These are phyloP conservation scores for Thraustochytrium aureum DNA, from an alignment of 352 stramenopile species.

Conservation along the genomic window DNA sequence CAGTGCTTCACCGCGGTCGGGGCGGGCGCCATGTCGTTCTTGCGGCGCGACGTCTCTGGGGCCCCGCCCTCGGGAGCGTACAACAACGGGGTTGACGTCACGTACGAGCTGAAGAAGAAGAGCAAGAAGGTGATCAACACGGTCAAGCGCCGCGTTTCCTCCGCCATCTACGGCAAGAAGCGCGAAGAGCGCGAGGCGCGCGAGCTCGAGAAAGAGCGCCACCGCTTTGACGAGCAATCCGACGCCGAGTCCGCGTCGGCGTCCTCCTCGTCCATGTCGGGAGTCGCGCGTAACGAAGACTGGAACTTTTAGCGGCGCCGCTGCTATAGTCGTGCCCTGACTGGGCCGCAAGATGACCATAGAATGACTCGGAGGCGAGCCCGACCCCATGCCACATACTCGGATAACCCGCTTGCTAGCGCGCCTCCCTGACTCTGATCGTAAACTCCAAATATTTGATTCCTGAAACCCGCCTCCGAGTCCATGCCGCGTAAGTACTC, in stretches of 20 bases:
- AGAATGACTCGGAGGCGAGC: too few species aligned
- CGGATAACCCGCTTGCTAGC: too few species aligned
- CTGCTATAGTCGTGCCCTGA: too few species aligned
- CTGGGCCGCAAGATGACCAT: too few species aligned
- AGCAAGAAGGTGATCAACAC: neutral
- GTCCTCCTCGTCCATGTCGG: neutral
- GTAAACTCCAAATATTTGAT: too few species aligned
- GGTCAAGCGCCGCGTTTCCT: neutral
- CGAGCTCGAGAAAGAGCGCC: slow-evolving; percentile 26
- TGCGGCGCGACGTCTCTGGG: slow-evolving; percentile 3
- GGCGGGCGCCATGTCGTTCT: neutral
- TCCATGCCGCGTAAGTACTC: too few species aligned
- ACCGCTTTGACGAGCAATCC: slow-evolving; percentile 15
- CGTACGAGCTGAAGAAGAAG: slow-evolving; percentile 13
- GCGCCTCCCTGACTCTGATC: too few species aligned
- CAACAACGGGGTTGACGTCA: neutral
- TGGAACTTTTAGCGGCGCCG: slow-evolving; percentile 18
- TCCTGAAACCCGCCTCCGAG: too few species aligned
- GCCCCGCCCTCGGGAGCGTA: slow-evolving; percentile 33
- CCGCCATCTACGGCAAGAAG: neutral
- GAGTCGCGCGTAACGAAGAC: neutral
- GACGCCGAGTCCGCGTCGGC: neutral
- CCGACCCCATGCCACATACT: too few species aligned
- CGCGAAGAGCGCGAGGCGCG: slow-evolving; percentile 7
- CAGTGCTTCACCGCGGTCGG: too few species aligned